phyloP scores from a whole-genome alignment of 805 yeast genomes.

The Cephaloascus albidus region DNA sequence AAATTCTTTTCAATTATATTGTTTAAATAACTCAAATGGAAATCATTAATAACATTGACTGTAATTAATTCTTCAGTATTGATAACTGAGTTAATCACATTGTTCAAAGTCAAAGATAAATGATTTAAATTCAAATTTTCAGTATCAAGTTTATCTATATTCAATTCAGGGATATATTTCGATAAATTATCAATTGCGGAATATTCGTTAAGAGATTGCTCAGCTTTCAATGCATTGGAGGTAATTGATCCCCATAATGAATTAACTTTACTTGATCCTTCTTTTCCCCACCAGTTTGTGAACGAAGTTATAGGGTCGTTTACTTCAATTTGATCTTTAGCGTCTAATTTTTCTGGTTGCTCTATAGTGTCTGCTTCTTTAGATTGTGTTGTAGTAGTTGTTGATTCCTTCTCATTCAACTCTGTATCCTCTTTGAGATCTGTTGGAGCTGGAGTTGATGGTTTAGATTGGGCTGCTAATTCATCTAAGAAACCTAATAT shows the following conservation, averaged over 20 bases:
- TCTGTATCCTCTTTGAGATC: neutral
- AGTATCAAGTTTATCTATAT: slow-evolving; percentile 11
- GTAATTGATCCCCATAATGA: slow-evolving; percentile 65
- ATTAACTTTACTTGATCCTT: slow-evolving; percentile 57
- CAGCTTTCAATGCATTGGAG: slow-evolving; percentile 34
- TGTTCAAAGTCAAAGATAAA: neutral
- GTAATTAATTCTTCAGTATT: slow-evolving; percentile 45
- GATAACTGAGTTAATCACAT: slow-evolving; percentile 28
- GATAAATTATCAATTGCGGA: slow-evolving; percentile 21
- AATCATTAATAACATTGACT: slow-evolving; percentile 60
- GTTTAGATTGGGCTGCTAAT: slow-evolving; percentile 42
- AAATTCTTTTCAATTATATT: slow-evolving; percentile 43
- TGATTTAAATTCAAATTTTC: slow-evolving; percentile 22
- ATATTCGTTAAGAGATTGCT: slow-evolving; percentile 11
- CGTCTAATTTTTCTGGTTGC: neutral
- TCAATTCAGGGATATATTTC: slow-evolving; percentile 24
- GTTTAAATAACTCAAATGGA: slow-evolving; percentile 42
- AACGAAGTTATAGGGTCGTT: slow-evolving; percentile 58
- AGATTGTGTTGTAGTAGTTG: neutral
- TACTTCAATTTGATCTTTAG: slow-evolving; percentile 1
- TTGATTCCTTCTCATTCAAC: neutral
- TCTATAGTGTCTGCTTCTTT: neutral
- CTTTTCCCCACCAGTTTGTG: slow-evolving; percentile 67
- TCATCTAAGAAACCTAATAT: slow-evolving; percentile 56
- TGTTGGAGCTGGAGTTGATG: neutral